Evolutionary conservation across 176 grass and related monocot genomes (phyloP), one percentile per base, ranked within the genome.

Genomic region (Otatea glauca): DNA sequence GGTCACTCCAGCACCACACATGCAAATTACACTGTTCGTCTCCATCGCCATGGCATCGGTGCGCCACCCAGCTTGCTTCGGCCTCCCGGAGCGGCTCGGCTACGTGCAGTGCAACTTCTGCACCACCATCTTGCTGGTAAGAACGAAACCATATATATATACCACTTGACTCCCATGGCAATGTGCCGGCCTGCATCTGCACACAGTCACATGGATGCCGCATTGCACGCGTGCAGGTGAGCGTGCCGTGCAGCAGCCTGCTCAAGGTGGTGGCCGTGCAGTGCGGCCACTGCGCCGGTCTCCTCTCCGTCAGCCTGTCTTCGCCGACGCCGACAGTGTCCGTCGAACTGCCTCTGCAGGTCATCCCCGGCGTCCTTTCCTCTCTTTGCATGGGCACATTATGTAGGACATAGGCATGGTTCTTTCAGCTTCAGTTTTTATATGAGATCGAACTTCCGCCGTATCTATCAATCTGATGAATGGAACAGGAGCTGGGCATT

Each of bases 71-170:
- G n/a, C n/a, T 38, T 74, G 35, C 42, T 73, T 76, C 70, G 78
- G 71, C n/a, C 55, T 94, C 86, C 62, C 21, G 1, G 92, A 92
- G 89, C 87, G 80, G 37, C 84, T 94, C 21, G 92, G 92, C 87
- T 94, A 88, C 64, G 92, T 94, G 44, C 92, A 92, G 63, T 94
- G 89, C 87, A 77, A 5, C 72, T 77, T 92, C 78, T 90, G 89
- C 74, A 7, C 74, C 77, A 88, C 92, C 60, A 83, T 92, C 65
- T 65, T 94, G 35, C 85, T 94, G 68, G 92, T 91, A 83, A 27
- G 50, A 27, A 42, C 18, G 59, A 41, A 53, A 3, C 25, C 1
- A 29, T 3, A n/a, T 24, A 3, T n/a, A 29, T 29, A 29, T 0
- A 12, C 79, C 37, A 7, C 38, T 44, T 72, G 80, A 23, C 16